Evolutionary conservation across 768 basidiomycete species (phyloP), one percentile per base, ranked within the genome.

Genomic region (Russula emetica): DNA sequence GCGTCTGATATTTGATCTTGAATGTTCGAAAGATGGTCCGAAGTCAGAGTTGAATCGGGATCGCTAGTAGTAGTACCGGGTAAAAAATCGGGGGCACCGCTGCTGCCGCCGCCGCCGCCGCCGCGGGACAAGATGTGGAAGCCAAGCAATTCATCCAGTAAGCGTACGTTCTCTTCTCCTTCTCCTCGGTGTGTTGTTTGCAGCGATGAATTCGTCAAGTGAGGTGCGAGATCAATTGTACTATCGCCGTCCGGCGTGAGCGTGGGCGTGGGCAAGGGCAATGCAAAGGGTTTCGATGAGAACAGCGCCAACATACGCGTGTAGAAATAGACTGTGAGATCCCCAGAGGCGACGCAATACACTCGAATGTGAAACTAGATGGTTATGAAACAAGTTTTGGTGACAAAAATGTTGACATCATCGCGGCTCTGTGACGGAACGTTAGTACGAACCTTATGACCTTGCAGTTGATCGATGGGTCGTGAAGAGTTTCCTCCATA

Each of bases 201-300:
- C 16, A 97, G 78, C 22, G 89, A 93, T 0, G 95, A 95, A 71
- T 98, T 99, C 51, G 96, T 98, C 22, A 98, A 78, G 75, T 98
- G 95, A 3, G 88, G 82, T 8, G 76, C 69, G 16, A 98, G 80
- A 71, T 90, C 80, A 16, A 83, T 66, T 1, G 58, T 65, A n/a
- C n/a, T n/a, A 24, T 70, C 70, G n/a, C 73, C 70, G 13, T n/a
- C n/a, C n/a, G n/a, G n/a, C n/a, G n/a, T n/a, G n/a, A 69, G 68
- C 32, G 22, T 9, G 11, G 14, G 32, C 7, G 53, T 67, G 1
- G 42, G 9, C 8, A 2, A 0, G 45, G 90, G 90, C 0, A 71
- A 45, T 0, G 70, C 63, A 72, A 95, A 98, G 1, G 89, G 84
- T 9, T 80, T 78, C 1, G 87, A 78, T 2, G 96, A 90, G 74